phyloP scores from a whole-genome alignment of 345 rosid species.

The Corymbia maculata region DNA sequence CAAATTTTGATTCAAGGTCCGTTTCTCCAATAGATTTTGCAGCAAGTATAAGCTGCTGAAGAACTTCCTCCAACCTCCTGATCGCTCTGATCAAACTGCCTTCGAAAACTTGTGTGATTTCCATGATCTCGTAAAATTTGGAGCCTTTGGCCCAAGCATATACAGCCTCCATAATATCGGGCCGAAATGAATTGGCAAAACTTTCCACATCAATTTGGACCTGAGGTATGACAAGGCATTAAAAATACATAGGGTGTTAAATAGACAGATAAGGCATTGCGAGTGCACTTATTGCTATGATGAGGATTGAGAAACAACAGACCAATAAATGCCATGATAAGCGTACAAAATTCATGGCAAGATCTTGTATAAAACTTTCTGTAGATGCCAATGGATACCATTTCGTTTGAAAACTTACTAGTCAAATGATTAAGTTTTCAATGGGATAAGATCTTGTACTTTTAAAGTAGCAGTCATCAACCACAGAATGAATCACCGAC shows the following conservation, averaged over 20 bases:
- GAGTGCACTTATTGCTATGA: neutral
- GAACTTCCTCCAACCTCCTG: conserved; percentile 92
- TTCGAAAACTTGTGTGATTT: conserved; percentile 86
- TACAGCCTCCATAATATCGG: conserved; percentile 95
- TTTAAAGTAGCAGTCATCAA: neutral
- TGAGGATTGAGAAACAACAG: neutral
- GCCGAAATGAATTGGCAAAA: conserved; percentile 78
- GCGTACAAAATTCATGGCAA: too few species aligned
- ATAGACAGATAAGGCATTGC: neutral
- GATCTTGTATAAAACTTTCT: neutral
- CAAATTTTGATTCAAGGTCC: conserved; percentile 69
- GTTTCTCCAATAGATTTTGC: conserved; percentile 89
- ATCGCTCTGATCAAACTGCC: conserved; percentile 98
- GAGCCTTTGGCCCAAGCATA: conserved; percentile 99
- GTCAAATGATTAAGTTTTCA: neutral
- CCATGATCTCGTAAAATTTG: conserved; percentile 91
- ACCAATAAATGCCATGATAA: neutral
- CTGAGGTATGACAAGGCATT: conserved; percentile 16
- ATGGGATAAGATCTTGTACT: neutral
- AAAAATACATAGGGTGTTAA: neutral
- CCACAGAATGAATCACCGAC: neutral
- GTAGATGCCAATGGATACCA: neutral
- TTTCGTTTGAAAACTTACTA: neutral
- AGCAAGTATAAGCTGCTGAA: conserved; percentile 89
- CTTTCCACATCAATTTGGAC: conserved; percentile 80